Evolutionary conservation across 306 rosid species (phyloP), one percentile per base, ranked within the genome.

Genomic region (Cicer cuneatum): DNA sequence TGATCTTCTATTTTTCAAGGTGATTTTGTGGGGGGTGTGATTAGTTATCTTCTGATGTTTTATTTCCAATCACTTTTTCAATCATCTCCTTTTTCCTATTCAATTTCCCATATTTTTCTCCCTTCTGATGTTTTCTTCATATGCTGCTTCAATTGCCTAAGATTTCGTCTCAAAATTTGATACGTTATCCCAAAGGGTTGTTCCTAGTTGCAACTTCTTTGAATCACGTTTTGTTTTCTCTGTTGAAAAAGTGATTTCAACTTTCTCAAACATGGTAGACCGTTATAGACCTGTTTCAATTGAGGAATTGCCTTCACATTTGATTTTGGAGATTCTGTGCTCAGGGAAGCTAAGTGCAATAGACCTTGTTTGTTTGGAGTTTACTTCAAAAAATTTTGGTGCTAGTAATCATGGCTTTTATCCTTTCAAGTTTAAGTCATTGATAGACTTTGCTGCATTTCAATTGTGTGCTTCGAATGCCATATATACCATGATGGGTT

Each of bases 311-410:
- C 93, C 97, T 19, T 91, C 92, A 18, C 96, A 93, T 80, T 85
- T 93, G 85, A 81, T 93, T 73, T 80, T 91, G 46, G 98, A 91
- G 18, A 84, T 93, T 74, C 66, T 93, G 35, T 86, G 86, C 76
- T 89, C 90, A 0, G 91, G 94, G 53, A 82, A 86, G 85, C 94
- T 93, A 18, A 84, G 87, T 62, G 90, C 92, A 18, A 48, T 42
- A 47, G 97, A 93, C 85, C 96, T 93, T 72, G 86, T 79, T 78
- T 84, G 76, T 83, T 86, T 93, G 72, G 98, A 93, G 81, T 78
- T 90, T 74, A 91, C 96, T 80, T 93, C 92, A 41, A 93, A 85
- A 83, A 72, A 85, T 53, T 86, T 86, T 83, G 84, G 87, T 62
- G 84, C 78, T 60, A 69, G 69, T 42, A 81, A 86, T 24, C 29